A percentile compares a stretch with the other conserved stretches of the same genome.
Conservation (phyloP, 2,329 filamentous ascomycete species). For the Rhynchosporium agropyri region DNA sequence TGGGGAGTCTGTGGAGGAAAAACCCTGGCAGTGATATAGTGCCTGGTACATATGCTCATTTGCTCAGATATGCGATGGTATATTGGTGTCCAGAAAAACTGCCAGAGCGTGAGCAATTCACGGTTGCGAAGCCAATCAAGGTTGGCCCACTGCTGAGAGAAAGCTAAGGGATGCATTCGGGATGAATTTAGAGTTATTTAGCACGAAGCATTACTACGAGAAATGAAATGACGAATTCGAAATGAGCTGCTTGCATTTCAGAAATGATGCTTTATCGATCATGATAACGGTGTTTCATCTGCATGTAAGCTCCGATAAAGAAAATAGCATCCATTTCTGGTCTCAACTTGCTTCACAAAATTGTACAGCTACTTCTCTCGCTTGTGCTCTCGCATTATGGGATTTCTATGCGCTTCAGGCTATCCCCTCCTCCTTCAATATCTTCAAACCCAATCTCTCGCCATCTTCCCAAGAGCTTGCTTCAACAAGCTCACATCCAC, state of each 20-base stretch:
- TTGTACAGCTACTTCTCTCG: too few relatives aligned
- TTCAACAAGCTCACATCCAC: constrained; percentile 6
- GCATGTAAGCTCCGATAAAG: too few relatives aligned
- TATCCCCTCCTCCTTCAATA: not conserved
- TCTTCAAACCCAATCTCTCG: constrained; percentile 15
- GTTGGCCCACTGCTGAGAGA: constrained; percentile 3
- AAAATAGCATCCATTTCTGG: too few relatives aligned
- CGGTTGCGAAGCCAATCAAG: constrained; percentile 8
- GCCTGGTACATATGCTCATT: constrained; percentile 56
- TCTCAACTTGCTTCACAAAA: too few relatives aligned
- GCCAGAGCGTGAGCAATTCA: constrained; percentile 37
- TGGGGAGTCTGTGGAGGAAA: constrained; percentile 57
- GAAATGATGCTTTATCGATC: too few relatives aligned
- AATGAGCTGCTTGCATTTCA: too few relatives aligned
- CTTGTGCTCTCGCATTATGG: too few relatives aligned
- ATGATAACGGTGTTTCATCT: too few relatives aligned
- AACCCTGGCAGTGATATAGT: constrained; percentile 52
- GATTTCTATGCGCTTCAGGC: too few relatives aligned
- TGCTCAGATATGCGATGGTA: constrained; percentile 54
- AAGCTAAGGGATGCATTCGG: not conserved
- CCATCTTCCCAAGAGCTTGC: constrained; percentile 3
- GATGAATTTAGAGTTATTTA: too few relatives aligned
- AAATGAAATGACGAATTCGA: too few relatives aligned
- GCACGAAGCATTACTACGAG: too few relatives aligned
- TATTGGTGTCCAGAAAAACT: constrained; percentile 51